These are phyloP conservation scores for Penicillium goetzii DNA, from an alignment of 495 filamentous ascomycete species.

Conservation along the genomic window DNA sequence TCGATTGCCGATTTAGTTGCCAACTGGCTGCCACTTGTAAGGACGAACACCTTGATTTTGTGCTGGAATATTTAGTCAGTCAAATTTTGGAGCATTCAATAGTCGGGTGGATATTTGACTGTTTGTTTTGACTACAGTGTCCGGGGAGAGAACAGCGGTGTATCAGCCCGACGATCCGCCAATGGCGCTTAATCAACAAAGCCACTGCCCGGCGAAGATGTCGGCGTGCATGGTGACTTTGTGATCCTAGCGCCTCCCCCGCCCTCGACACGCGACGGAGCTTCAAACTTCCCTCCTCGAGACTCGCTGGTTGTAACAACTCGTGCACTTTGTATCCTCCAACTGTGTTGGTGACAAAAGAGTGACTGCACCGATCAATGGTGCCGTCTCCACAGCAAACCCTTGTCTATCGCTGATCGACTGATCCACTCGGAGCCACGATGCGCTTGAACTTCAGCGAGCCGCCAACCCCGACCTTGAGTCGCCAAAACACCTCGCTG, in stretches of 20 bases:
- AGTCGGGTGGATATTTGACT: neutral
- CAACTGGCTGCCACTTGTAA: neutral
- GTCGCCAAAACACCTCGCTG: conserved; percentile 40
- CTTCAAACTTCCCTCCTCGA: neutral
- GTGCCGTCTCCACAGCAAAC: neutral
- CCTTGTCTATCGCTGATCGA: conserved; percentile 4
- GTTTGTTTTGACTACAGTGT: neutral
- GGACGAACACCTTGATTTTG: neutral
- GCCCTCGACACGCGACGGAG: neutral
- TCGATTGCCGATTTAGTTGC: neutral
- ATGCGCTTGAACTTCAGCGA: conserved; percentile 47
- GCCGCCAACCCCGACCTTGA: conserved; percentile 42
- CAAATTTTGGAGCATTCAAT: neutral
- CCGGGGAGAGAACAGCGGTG: neutral
- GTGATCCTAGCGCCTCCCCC: conserved; percentile 14
- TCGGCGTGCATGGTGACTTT: conserved; percentile 8
- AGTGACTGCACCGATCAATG: conserved; percentile 1
- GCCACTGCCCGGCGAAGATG: conserved; percentile 5
- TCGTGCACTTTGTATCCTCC: neutral
- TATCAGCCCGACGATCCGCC: neutral
- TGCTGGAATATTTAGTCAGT: neutral
- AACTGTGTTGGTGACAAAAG: neutral
- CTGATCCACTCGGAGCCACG: neutral
- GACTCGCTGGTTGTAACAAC: neutral
- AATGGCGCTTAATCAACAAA: conserved; percentile 5